Evolutionary conservation across 2,329 filamentous ascomycete species (phyloP).

Genomic region (Alternaria tenuissima): DNA sequence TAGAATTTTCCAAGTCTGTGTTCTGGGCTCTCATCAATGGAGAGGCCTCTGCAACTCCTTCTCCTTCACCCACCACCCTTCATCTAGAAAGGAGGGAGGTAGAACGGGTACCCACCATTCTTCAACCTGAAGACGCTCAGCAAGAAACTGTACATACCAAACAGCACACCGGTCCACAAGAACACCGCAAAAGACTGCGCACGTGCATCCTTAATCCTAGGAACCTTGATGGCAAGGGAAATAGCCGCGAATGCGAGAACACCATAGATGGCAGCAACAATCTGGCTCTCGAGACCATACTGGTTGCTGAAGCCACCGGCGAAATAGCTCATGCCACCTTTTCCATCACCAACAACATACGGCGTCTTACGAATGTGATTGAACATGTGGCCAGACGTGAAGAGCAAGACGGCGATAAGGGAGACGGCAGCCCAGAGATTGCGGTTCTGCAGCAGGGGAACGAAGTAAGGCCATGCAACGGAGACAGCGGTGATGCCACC

Average conservation of each 20-base stretch:
- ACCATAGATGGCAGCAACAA: conserved; percentile 86
- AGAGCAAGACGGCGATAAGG: conserved; percentile 87
- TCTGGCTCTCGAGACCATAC: conserved; percentile 93
- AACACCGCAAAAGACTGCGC: conserved; percentile 83
- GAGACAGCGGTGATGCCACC: conserved; percentile 73
- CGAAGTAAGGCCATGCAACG: conserved; percentile 78
- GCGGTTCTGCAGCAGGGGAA: conserved; percentile 85
- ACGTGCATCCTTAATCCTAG: conserved; percentile 80
- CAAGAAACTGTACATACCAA: conserved; percentile 90
- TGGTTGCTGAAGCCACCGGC: conserved; percentile 92
- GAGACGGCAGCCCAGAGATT: conserved; percentile 94
- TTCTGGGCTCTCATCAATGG: not conserved
- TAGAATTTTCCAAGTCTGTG: not conserved
- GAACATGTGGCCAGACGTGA: conserved; percentile 98
- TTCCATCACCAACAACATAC: conserved; percentile 85
- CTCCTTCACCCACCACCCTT: not conserved
- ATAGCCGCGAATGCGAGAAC: conserved; percentile 90
- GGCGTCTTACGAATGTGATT: conserved; percentile 97
- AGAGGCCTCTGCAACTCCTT: not conserved
- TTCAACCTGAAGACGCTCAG: conserved; percentile 93
- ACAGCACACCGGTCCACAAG: conserved; percentile 77
- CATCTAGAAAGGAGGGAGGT: conserved; percentile 81
- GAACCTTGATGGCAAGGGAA: conserved; percentile 88
- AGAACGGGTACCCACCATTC: conserved; percentile 95
- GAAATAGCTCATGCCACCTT: conserved; percentile 88